These are phyloP conservation scores for Dendrobium chrysotoxum DNA, from an alignment of 106 monocot species.

Conservation along the genomic window DNA sequence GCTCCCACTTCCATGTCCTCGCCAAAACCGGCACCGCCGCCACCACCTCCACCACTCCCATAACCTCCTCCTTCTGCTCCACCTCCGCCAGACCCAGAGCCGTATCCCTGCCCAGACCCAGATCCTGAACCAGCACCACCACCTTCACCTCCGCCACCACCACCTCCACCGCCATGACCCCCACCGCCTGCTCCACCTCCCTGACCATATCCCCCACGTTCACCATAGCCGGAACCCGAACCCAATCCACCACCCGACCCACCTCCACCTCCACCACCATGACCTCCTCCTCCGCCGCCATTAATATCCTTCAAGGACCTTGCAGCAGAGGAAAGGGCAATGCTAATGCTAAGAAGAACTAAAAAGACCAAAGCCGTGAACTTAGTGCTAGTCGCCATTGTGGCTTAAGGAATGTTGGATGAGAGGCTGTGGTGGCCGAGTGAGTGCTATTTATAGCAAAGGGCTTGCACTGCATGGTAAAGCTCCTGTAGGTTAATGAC, in stretches of 20 bases:
- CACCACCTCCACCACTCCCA: slow-evolving; percentile 7
- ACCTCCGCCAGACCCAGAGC: neutral
- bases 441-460: slow-evolving; percentile 7
- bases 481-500: neutral
- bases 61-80: neutral
- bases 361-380: neutral
- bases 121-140: neutral
- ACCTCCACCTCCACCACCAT: neutral
- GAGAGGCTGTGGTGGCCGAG: neutral
- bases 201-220: neutral
- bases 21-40: neutral
- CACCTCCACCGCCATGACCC: neutral
- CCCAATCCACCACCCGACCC: neutral
- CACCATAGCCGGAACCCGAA: slow-evolving; percentile 1
- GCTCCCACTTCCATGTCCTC: slow-evolving; percentile 1
- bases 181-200: neutral
- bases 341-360: neutral
- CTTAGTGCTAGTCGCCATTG: neutral
- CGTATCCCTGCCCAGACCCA: neutral
- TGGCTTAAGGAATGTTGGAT: neutral
- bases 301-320: neutral
- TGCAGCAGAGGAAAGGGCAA: neutral
- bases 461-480: neutral
- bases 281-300: neutral
- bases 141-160: neutral